Base-by-base conservation (phyloP, 78 protist genomes). In the Chrysochromulina parva region DNA sequence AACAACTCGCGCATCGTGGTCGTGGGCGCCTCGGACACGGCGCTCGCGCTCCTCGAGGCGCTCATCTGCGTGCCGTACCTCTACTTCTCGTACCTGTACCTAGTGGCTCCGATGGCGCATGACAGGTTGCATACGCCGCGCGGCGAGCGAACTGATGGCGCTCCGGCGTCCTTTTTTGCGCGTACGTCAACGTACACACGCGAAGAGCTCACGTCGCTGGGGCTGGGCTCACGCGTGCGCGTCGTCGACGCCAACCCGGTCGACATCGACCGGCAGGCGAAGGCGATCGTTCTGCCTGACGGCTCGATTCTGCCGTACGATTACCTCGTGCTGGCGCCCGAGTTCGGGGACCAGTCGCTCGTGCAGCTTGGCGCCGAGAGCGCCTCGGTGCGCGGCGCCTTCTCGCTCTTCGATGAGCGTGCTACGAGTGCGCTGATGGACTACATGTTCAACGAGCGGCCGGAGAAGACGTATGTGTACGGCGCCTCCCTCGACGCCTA, bases 331-430 rank as follows among this genome's bases (percentile, higher is more conserved):
- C 3, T 87, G 28, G 85, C 94, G 19, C 57, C 94, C 19, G 91
- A 67, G n/a, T 81, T 92, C 28, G 88, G 78, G 50, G 94, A 92
- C 87, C 91, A 86, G 82, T n/a, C 91, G 26, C 88, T 74, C 28
- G 26, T 0, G 47, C 22, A 9, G 50, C 28, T 92, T n/a, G 20
- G 11, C 58, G 58, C 50, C 28, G 92, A 26, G 26, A 52, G 53
- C 20, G 28, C 9, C 16, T 50, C n/a, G 19, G 0, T 82, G 28
- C 48, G 54, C 26, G 88, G 88, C 69, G 88, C 24, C 88, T 55
- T 55, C 69, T 82, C 88, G 53, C 16, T 82, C 54, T 53, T 53
- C 7, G 73, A 78, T 55, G 88, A 55, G 69, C 24, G 26, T 26
- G 65, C 66, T 3, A 22, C 47, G 14, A 16, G 52, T 17, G 88